A percentile compares a stretch with the other conserved stretches of the same genome.
These are phyloP conservation scores for Tetrastigma voinierianum DNA, from an alignment of 164 flowering plant genomes.

Conservation along the genomic window DNA sequence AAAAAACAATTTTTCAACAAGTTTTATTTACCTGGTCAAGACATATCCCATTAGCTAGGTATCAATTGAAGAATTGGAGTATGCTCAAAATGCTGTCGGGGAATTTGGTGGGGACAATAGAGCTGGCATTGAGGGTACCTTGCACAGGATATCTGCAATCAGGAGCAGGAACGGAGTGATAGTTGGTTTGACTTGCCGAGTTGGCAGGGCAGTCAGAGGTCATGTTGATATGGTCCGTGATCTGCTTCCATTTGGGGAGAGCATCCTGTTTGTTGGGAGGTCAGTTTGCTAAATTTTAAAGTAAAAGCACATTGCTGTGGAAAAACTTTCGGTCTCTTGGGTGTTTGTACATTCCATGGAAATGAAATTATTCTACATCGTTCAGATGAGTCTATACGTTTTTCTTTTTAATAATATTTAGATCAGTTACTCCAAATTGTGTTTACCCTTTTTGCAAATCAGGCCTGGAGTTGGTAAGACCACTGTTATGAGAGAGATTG, in stretches of 20 bases:
- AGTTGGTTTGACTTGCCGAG: slow-evolving; percentile 75
- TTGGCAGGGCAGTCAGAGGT: slow-evolving; percentile 71
- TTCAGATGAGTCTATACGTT: no score
- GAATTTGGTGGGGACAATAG: slow-evolving; percentile 72
- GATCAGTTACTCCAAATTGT: no score
- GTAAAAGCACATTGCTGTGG: not conserved
- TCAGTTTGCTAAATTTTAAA: slow-evolving; percentile 11
- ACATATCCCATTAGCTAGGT: slow-evolving; percentile 36
- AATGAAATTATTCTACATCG: no score
- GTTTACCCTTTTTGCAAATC: not conserved
- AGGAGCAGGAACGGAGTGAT: slow-evolving; percentile 55
- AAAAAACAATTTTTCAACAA: not conserved
- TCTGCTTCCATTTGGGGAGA: slow-evolving; percentile 59
- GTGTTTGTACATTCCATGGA: no score
- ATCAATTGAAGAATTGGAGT: slow-evolving; percentile 57
- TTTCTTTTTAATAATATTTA: no score
- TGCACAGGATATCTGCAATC: slow-evolving; percentile 77
- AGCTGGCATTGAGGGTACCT: slow-evolving; percentile 73
- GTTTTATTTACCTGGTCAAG: slow-evolving; percentile 10
- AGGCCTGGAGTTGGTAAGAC: slow-evolving; percentile 87
- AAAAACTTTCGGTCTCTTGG: no score
- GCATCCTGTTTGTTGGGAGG: slow-evolving; percentile 81
- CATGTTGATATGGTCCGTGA: slow-evolving; percentile 69
- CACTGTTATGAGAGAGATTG: slow-evolving; percentile 72
- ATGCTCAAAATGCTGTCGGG: slow-evolving; percentile 65